Conservation (phyloP, 805 yeast species). For the Schizosaccharomyces cryophilus region DNA sequence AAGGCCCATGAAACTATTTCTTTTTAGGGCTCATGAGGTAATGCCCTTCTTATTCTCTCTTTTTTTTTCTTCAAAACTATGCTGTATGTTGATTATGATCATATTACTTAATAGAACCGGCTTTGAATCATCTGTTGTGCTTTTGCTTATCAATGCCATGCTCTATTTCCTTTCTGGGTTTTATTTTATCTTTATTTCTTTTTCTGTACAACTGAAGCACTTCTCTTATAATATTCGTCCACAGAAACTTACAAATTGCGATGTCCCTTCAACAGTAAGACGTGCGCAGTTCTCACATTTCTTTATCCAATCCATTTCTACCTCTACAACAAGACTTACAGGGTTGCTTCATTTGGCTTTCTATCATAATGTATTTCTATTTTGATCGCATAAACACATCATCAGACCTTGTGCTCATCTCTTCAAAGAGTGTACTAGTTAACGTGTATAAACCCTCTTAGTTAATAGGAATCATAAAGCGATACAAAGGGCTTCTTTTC, state of each 20-base stretch:
- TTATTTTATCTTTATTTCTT: not conserved
- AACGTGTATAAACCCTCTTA: not conserved
- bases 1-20: not conserved
- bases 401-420: not conserved
- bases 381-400: not conserved
- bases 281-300: too few relatives aligned
- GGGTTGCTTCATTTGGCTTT: not conserved
- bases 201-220: too few relatives aligned
- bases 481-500: too few relatives aligned
- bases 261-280: too few relatives aligned
- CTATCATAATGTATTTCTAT: not conserved
- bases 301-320: too few relatives aligned
- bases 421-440: not conserved
- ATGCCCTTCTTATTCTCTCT: not conserved
- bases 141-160: constrained; percentile 1
- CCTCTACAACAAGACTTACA: too few relatives aligned
- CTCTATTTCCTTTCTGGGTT: constrained; percentile 4
- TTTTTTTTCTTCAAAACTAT: not conserved
- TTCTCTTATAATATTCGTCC: too few relatives aligned
- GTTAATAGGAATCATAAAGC: too few relatives aligned
- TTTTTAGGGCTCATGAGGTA: not conserved
- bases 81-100: too few relatives aligned
- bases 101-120: too few relatives aligned
- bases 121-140: not conserved
- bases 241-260: too few relatives aligned